These are phyloP conservation scores for Podospora fimiseda DNA, from an alignment of 495 filamentous ascomycete species.

Conservation along the genomic window DNA sequence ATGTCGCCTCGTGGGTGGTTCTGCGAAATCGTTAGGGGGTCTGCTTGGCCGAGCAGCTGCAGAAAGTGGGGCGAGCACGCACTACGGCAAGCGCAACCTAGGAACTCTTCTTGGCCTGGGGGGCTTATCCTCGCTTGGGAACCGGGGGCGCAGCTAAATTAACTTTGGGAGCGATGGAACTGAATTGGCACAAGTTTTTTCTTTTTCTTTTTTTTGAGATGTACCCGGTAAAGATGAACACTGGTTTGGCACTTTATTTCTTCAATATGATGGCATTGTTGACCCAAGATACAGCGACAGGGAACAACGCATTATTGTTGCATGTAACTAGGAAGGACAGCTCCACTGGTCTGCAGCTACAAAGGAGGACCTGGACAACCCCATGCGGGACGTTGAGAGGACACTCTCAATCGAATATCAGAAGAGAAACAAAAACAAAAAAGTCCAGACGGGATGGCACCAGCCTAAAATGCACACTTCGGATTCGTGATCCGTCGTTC, in stretches of 20 bases:
- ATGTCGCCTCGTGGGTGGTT: not conserved
- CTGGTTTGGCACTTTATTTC: not conserved
- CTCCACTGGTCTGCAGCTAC: too few relatives aligned
- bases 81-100: not conserved
- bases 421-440: constrained; percentile 1
- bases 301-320: not conserved
- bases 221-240: not conserved
- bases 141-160: not conserved
- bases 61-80: not conserved
- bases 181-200: not conserved
- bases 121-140: not conserved
- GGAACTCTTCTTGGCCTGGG: not conserved
- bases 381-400: too few relatives aligned
- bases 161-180: not conserved
- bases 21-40: not conserved
- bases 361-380: too few relatives aligned
- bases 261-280: not conserved
- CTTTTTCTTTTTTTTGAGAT: not conserved
- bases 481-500: constrained; percentile 2
- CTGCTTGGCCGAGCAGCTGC: not conserved
- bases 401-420: too few relatives aligned
- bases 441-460: not conserved
- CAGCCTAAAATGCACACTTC: not conserved
- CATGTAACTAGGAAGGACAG: too few relatives aligned
- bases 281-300: not conserved